A percentile compares a stretch with the other conserved stretches of the same genome.
Conservation (phyloP, 2,329 filamentous ascomycete genomes). For the Talaromyces sp. region DNA sequence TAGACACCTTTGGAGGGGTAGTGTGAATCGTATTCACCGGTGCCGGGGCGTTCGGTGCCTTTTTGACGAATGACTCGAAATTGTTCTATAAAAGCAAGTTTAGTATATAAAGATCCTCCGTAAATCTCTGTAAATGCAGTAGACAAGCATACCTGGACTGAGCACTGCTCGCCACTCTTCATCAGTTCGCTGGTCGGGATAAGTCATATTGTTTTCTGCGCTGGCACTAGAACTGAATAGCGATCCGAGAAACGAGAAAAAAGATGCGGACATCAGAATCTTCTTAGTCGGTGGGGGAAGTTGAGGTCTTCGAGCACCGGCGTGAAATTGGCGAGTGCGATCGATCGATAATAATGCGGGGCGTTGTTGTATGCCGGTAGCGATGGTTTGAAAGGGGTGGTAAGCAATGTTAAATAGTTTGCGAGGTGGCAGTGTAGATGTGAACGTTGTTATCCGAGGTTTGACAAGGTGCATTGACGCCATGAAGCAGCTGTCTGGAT, state of each 20-base stretch:
- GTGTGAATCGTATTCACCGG: constrained; percentile 86
- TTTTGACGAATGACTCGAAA: constrained; percentile 90
- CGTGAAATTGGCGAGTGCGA: constrained; percentile 8
- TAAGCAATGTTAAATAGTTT: background rate
- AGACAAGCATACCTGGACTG: constrained; percentile 55
- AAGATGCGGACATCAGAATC: constrained; percentile 63
- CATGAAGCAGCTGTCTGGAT: constrained; percentile 1
- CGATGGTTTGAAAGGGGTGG: background rate
- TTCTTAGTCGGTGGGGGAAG: background rate
- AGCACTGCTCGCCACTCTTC: constrained; percentile 89
- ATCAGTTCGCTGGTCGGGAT: constrained; percentile 74
- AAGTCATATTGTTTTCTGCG: constrained; percentile 50
- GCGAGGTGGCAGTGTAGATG: background rate
- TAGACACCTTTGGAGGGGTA: constrained; percentile 73
- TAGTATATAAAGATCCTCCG: background rate
- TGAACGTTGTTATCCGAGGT: constrained; percentile 1
- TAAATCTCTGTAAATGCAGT: background rate
- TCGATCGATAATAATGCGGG: background rate
- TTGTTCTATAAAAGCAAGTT: constrained; percentile 62
- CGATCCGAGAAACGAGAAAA: constrained; percentile 72
- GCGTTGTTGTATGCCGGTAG: background rate
- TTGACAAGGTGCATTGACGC: background rate
- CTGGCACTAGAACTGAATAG: constrained; percentile 65
- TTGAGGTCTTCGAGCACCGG: constrained; percentile 5
- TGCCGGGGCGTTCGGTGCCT: constrained; percentile 78